Base-by-base conservation (phyloP, 1,139 yeast genomes). In the Protomyces lactucae-debilis region DNA sequence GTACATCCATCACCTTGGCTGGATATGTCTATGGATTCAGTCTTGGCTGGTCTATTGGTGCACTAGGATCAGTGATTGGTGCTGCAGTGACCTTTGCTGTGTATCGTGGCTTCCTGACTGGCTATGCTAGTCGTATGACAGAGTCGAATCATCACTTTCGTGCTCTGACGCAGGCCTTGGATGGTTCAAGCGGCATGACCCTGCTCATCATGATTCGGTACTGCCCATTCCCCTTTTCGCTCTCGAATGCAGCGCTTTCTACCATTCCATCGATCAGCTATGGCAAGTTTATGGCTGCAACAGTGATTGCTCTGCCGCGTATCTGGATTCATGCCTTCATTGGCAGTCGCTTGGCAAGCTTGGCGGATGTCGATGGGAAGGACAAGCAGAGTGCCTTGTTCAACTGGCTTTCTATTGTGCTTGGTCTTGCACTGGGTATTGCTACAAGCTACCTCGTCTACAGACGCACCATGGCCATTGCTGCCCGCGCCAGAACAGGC, bases 161-260 rank as follows among this genome's bases (percentile, higher is more conserved):
- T 68, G 92, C 96, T 0, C 82, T 93, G 69, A 82, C 91, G 0
- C 85, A 85, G 66, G 87, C 91, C 6, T 76, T 93, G 68, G 85
- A 85, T n/a, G 63, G 63, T 65, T 79, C 82, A 60, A 87, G 85
- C 68, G 85, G 89, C 66, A 81, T 91, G 67, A 74, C 84, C 67
- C 75, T 93, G 52, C 76, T 93, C 64, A 82, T 86, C 64, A 79
- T 92, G 73, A 82, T 93, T 54, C 79, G 97, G 65, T 76, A 92
- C 66, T 90, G 97, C 70, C 99, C 99, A 0, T 81, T 92, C 71
- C 98, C 99, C 0, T 93, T 92, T 73, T 89, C 97, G 3, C 77
- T 92, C 53, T 87, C 95, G 0, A 93, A 93, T 72, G 98, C 97
- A 3, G 97, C 96, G 0, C 79, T 93, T 69, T 64, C 71, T 36